phyloP scores from a whole-genome alignment of 495 filamentous ascomycete species.

The Xylaria longipes region DNA sequence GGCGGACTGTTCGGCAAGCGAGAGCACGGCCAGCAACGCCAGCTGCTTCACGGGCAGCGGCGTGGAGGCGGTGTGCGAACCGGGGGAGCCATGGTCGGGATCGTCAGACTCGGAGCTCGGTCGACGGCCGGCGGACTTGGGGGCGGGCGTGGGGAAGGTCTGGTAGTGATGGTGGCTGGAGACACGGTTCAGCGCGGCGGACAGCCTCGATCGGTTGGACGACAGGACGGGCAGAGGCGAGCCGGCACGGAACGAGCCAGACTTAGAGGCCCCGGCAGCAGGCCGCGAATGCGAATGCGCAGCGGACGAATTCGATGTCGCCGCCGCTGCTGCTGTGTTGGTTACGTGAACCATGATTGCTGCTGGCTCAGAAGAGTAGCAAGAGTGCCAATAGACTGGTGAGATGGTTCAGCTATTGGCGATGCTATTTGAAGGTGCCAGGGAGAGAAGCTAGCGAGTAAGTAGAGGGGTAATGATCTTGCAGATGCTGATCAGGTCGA shows the following conservation, averaged over 20 bases:
- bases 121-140: slow-evolving; percentile 64
- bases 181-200: slow-evolving; percentile 55
- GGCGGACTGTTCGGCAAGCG: slow-evolving; percentile 92
- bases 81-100: slow-evolving; percentile 40
- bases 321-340: slow-evolving; percentile 35
- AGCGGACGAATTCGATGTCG: slow-evolving; percentile 31
- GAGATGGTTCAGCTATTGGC: background rate
- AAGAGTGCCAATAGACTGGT: background rate
- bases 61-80: slow-evolving; percentile 53
- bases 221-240: slow-evolving; percentile 47
- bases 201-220: slow-evolving; percentile 30
- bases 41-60: slow-evolving; percentile 86
- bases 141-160: slow-evolving; percentile 91
- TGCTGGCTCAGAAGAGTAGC: background rate
- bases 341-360: slow-evolving; percentile 46
- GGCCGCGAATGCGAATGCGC: slow-evolving; percentile 29
- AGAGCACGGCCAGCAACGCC: slow-evolving; percentile 82
- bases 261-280: slow-evolving; percentile 36
- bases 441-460: background rate
- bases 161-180: slow-evolving; percentile 77
- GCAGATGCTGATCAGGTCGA: slow-evolving; percentile 20
- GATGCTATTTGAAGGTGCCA: background rate
- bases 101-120: slow-evolving; percentile 37
- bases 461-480: background rate
- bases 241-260: slow-evolving; percentile 58